These are phyloP conservation scores for Phytophthora pistaciae DNA, from an alignment of 352 stramenopile species.

Conservation along the genomic window DNA sequence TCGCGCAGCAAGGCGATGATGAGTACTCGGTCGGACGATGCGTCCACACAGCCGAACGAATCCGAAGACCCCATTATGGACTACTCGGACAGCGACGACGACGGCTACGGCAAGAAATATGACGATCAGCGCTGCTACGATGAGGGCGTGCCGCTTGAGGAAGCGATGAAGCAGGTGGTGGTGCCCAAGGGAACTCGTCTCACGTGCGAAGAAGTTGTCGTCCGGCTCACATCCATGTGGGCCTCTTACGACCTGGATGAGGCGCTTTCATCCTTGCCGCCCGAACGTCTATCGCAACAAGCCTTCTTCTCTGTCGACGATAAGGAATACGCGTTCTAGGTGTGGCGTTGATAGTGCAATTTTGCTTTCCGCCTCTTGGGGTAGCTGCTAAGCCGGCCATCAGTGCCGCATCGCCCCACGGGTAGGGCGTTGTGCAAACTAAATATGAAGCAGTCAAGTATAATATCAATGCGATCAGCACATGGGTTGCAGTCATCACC, in stretches of 20 bases:
- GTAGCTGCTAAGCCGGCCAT: slow-evolving; percentile 35
- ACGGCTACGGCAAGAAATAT: slow-evolving; percentile 58
- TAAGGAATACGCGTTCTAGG: slow-evolving; percentile 54
- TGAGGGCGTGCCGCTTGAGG: slow-evolving; percentile 67
- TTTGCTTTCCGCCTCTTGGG: slow-evolving; percentile 34
- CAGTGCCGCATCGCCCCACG: slow-evolving; percentile 25
- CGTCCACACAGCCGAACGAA: slow-evolving; percentile 59
- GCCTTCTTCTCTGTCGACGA: slow-evolving; percentile 50
- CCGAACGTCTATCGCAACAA: slow-evolving; percentile 58
- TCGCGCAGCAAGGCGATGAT: slow-evolving; percentile 40
- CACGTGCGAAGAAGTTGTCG: slow-evolving; percentile 82
- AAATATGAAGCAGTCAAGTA: slow-evolving; percentile 50
- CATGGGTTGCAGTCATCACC: not conserved
- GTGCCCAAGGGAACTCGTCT: slow-evolving; percentile 55
- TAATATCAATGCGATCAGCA: slow-evolving; percentile 37
- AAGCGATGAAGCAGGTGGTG: slow-evolving; percentile 86
- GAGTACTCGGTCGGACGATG: slow-evolving; percentile 48
- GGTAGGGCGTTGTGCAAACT: slow-evolving; percentile 42
- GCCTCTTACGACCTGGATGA: slow-evolving; percentile 73
- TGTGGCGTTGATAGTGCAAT: slow-evolving; percentile 30
- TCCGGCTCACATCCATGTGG: slow-evolving; percentile 85
- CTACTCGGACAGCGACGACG: slow-evolving; percentile 50
- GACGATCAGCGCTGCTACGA: slow-evolving; percentile 76
- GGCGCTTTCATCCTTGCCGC: slow-evolving; percentile 54
- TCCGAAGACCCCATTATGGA: slow-evolving; percentile 60